A percentile compares a stretch with the other conserved stretches of the same genome.
Evolutionary conservation across 2,329 filamentous ascomycete genomes (phyloP).

Genomic region (Hypocrella siamensis): DNA sequence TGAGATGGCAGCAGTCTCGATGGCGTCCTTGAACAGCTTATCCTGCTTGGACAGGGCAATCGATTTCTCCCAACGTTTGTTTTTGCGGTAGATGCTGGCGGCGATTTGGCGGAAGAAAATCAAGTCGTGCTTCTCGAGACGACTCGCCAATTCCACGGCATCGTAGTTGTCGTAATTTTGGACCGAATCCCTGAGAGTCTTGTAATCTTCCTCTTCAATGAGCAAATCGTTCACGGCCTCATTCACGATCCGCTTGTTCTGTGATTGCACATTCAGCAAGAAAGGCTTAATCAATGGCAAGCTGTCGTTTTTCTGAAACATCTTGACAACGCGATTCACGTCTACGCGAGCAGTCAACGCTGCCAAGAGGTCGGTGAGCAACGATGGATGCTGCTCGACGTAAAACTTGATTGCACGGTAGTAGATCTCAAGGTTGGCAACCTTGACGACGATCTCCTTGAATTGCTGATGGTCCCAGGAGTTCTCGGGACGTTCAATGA

Average conservation of each 20-base stretch:
- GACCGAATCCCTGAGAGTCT: conserved; percentile 92
- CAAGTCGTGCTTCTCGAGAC: conserved; percentile 91
- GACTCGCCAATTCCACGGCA: conserved; percentile 76
- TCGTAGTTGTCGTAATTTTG: conserved; percentile 99
- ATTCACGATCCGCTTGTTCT: conserved; percentile 98
- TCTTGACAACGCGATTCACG: conserved; percentile 96
- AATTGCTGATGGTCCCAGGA: conserved; percentile 99
- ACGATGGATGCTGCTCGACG: conserved; percentile 86
- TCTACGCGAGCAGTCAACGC: conserved; percentile 86
- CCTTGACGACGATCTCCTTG: conserved; percentile 97
- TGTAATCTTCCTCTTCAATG: conserved; percentile 98
- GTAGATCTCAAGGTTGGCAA: conserved; percentile 97
- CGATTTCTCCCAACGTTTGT: conserved; percentile 99
- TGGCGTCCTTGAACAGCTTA: conserved; percentile 98
- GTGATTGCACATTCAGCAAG: conserved; percentile 84
- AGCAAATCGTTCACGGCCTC: conserved; percentile 94
- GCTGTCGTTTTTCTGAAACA: conserved; percentile 98
- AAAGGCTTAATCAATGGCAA: conserved; percentile 97
- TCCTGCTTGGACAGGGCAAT: conserved; percentile 97
- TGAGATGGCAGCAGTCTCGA: conserved; percentile 91
- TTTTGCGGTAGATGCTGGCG: conserved; percentile 97
- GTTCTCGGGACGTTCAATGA: conserved; percentile 95
- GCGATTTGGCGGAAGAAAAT: conserved; percentile 99
- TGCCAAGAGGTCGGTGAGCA: conserved; percentile 90
- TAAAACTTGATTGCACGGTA: conserved; percentile 96